Evolutionary conservation across 352 stramenopile species (phyloP).

Genomic region (Phytopythium oedochilum): DNA sequence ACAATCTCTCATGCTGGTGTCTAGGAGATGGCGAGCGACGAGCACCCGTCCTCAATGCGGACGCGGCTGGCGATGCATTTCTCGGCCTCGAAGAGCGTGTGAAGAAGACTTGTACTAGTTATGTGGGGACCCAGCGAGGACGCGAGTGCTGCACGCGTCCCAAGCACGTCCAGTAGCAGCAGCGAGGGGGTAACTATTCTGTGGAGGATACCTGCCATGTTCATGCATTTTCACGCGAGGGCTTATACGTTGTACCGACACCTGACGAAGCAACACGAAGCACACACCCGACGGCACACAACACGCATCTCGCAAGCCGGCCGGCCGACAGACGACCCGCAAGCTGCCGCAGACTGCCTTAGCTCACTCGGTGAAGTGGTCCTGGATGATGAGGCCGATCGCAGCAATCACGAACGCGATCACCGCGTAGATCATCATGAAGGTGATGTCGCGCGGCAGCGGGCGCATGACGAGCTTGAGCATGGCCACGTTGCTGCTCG

Average conservation of each 20-base stretch:
- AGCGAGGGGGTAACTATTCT: neutral
- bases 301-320: neutral
- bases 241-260: neutral
- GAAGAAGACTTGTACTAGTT: constrained; percentile 6
- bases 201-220: neutral
- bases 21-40: constrained; percentile 15
- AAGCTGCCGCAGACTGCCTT: neutral
- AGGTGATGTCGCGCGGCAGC: constrained; percentile 25
- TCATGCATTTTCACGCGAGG: neutral
- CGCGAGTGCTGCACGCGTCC: neutral
- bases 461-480: constrained; percentile 25
- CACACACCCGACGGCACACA: neutral
- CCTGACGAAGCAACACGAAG: neutral
- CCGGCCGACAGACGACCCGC: neutral
- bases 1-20: neutral
- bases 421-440: constrained; percentile 21
- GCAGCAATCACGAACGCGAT: constrained; percentile 22
- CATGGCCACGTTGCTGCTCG: constrained; percentile 14
- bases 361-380: constrained; percentile 8
- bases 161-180: neutral
- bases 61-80: constrained; percentile 40
- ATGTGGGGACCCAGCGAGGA: neutral
- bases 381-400: constrained; percentile 20
- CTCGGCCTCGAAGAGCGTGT: constrained; percentile 32
- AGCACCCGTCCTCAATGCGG: constrained; percentile 29